Percentiles rank a stretch among this genome's conserved stretches.
Evolutionary conservation across 345 rosid species (phyloP).

Genomic region (Pistacia integerrima): DNA sequence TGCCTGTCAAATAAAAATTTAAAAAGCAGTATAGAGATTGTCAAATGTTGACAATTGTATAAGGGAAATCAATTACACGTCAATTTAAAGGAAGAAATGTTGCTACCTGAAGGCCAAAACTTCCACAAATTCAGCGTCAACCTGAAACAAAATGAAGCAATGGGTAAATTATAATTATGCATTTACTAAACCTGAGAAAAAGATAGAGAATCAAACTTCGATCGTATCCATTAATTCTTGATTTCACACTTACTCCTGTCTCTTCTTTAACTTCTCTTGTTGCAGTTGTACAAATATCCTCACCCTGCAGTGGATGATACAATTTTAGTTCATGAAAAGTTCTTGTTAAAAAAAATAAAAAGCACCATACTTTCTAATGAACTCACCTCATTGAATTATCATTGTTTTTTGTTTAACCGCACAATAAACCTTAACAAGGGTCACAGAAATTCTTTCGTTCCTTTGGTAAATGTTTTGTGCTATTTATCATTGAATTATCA

Average conservation of each 20-base stretch:
- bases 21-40: background rate
- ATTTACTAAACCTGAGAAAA: background rate
- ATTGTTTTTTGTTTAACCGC: background rate
- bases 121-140: constrained; percentile 63
- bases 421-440: background rate
- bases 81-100: background rate
- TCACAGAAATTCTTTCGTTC: no score
- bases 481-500: no score
- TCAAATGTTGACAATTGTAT: background rate
- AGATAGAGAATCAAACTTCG: background rate
- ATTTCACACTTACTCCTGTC: constrained; percentile 63
- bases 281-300: constrained; percentile 63
- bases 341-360: background rate
- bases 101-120: constrained; percentile 64
- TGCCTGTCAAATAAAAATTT: constrained; percentile 36
- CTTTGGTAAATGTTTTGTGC: no score
- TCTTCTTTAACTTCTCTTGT: constrained; percentile 87
- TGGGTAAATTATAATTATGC: background rate
- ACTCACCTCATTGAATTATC: constrained; percentile 47
- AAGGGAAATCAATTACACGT: background rate
- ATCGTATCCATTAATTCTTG: background rate
- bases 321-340: constrained; percentile 10
- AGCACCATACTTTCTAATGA: background rate
- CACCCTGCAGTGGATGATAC: constrained; percentile 51
- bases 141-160: constrained; percentile 37